Percentiles rank a stretch among this genome's conserved stretches.
Conservation (phyloP, 345 rosid genomes). For the sweet orange (Citrus sinensis) region DVS_A1.0 CM039168.1:29750501-29751000, state of each 20-base stretch:
- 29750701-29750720: background rate
- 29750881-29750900: background rate
- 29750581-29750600: background rate
- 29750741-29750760: background rate
- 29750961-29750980: no score
- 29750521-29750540: background rate
- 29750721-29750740: background rate
- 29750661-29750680: conserved; percentile 8
- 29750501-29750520: background rate
- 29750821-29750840: background rate
- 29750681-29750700: conserved; percentile 26
- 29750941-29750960: no score
- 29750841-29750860: background rate
- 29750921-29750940: no score
- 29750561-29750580: no score
- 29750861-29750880: background rate
- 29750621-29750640: background rate
- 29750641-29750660: background rate
- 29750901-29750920: no score
- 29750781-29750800: no score
- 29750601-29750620: background rate
- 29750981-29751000: no score
- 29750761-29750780: background rate
- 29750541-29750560: background rate
- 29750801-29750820: background rate